A percentile compares a stretch with the other conserved stretches of the same genome.
These are phyloP conservation scores for Anethum foeniculum DNA, from an alignment of 140 eudicot genomes.

Conservation along the genomic window DNA sequence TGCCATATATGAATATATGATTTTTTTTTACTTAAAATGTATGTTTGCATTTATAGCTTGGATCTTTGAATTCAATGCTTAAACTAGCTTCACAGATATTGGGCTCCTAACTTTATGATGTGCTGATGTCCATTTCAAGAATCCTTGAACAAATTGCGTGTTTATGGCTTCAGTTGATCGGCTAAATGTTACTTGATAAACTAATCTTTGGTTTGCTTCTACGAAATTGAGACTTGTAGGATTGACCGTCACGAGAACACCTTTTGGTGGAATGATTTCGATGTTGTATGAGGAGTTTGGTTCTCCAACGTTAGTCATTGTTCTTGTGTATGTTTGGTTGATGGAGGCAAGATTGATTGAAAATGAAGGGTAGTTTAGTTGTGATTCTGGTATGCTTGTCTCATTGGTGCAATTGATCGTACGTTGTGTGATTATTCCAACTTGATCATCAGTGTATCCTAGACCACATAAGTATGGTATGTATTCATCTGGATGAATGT, in stretches of 20 bases:
- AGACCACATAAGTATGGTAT: slow-evolving; percentile 61
- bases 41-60: not conserved
- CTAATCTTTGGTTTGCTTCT: slow-evolving; percentile 27
- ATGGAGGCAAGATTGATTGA: slow-evolving; percentile 18
- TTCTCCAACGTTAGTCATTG: slow-evolving; percentile 51
- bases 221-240: slow-evolving; percentile 24
- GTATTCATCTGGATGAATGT: slow-evolving; percentile 58
- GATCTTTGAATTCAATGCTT: not conserved
- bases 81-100: slow-evolving; percentile 19
- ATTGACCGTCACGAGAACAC: slow-evolving; percentile 14
- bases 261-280: slow-evolving; percentile 11
- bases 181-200: slow-evolving; percentile 32
- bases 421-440: slow-evolving; percentile 24
- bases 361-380: slow-evolving; percentile 58
- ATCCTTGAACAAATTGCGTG: slow-evolving; percentile 14
- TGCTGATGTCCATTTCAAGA: slow-evolving; percentile 30
- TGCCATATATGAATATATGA: not conserved
- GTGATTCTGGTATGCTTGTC: slow-evolving; percentile 34
- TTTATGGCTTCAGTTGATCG: not conserved
- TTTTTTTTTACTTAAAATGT: not conserved
- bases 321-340: slow-evolving; percentile 36
- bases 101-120: slow-evolving; percentile 38
- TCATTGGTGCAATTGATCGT: slow-evolving; percentile 25
- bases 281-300: slow-evolving; percentile 24
- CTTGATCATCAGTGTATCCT: slow-evolving; percentile 36